Conservation (phyloP, 1,284 basidiomycete species). For the Malassezia globosa region DNA sequence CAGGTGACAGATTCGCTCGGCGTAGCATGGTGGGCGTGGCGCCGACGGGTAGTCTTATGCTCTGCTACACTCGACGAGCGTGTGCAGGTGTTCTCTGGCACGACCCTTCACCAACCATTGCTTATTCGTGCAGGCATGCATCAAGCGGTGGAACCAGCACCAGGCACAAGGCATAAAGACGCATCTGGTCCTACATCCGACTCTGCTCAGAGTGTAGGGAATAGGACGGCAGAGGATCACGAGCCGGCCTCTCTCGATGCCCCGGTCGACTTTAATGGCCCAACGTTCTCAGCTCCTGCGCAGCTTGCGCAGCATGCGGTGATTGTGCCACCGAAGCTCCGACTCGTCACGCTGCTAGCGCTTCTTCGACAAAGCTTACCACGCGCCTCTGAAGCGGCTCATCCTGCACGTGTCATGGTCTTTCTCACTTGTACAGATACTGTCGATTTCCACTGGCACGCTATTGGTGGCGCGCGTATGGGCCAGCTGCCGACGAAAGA, state of each 20-base stretch:
- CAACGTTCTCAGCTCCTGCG: slow-evolving; percentile 75
- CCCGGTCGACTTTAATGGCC: no score
- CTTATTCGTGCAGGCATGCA: slow-evolving; percentile 47
- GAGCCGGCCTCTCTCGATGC: slow-evolving; percentile 51
- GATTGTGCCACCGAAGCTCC: slow-evolving; percentile 80
- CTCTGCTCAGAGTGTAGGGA: neutral
- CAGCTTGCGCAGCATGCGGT: slow-evolving; percentile 90
- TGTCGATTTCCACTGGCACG: slow-evolving; percentile 89
- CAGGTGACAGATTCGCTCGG: slow-evolving; percentile 32
- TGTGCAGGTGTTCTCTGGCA: slow-evolving; percentile 82
- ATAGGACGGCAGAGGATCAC: no score
- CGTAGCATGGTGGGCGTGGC: slow-evolving; percentile 49
- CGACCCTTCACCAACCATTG: slow-evolving; percentile 56
- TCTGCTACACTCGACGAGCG: slow-evolving; percentile 92
- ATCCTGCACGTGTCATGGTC: slow-evolving; percentile 62
- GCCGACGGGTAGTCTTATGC: slow-evolving; percentile 76
- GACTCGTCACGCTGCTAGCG: slow-evolving; percentile 79
- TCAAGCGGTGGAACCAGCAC: no score
- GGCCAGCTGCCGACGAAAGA: slow-evolving; percentile 21
- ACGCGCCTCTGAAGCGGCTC: slow-evolving; percentile 47
- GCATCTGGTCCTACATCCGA: neutral
- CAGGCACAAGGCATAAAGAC: neutral
- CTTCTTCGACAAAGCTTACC: slow-evolving; percentile 57
- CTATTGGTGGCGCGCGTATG: slow-evolving; percentile 72
- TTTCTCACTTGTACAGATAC: slow-evolving; percentile 95